Evolutionary conservation across 371 early-diverging fungal species (phyloP).

Genomic region (Mucor lusitanicus): DNA sequence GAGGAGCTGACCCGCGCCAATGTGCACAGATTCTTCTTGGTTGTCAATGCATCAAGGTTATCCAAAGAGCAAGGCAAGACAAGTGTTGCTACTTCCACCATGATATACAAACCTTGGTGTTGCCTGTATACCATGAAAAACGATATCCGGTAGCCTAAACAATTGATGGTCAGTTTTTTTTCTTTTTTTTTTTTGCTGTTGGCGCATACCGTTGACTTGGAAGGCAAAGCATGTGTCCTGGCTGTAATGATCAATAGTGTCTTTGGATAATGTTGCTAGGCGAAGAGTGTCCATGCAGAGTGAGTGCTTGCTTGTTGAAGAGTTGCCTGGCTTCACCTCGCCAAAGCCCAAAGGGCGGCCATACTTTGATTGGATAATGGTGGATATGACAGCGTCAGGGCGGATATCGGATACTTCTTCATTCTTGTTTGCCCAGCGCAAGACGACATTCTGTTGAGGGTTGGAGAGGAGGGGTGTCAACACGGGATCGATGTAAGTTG

Average conservation of each 20-base stretch:
- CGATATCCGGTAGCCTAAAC: too few species aligned
- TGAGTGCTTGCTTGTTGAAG: constrained; percentile 27
- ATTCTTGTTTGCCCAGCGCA: too few species aligned
- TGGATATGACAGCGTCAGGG: constrained; percentile 35
- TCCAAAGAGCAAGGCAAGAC: too few species aligned
- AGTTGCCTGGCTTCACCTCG: constrained; percentile 31
- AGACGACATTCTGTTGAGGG: too few species aligned
- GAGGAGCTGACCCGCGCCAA: too few species aligned
- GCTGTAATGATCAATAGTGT: neutral
- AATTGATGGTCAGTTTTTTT: neutral
- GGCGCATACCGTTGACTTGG: neutral
- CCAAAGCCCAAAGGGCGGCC: constrained; percentile 28
- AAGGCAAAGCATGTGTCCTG: neutral
- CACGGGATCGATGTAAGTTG: too few species aligned
- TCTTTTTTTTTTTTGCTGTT: neutral
- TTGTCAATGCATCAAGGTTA: too few species aligned
- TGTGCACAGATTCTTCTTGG: too few species aligned
- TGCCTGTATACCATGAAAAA: too few species aligned
- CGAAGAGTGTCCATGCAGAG: constrained; percentile 29
- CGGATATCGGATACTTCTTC: constrained; percentile 19
- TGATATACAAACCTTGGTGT: too few species aligned
- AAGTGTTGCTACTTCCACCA: too few species aligned
- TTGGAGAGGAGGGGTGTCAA: too few species aligned
- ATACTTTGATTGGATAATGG: constrained; percentile 29
- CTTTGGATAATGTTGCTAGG: neutral